Evolutionary conservation across 108 stramenopile species (phyloP).

Genomic region (Seminavis robusta): DNA sequence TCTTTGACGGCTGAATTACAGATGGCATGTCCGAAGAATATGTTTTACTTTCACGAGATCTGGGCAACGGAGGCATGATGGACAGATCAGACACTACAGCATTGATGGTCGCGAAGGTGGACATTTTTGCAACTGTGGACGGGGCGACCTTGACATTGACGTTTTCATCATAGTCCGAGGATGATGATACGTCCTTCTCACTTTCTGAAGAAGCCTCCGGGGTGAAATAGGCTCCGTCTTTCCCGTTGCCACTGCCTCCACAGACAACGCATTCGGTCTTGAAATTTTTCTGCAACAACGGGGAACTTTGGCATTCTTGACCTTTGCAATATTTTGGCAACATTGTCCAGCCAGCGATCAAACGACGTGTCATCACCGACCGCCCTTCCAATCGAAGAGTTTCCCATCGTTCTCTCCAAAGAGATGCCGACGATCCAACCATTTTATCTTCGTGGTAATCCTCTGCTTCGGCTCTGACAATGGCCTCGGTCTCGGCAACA

Average conservation of each 20-base stretch:
- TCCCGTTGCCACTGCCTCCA: slow-evolving; percentile 44
- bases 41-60: no score
- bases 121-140: no score
- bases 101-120: no score
- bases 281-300: slow-evolving; percentile 26
- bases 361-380: slow-evolving; percentile 33
- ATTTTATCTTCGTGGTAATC: slow-evolving; percentile 20
- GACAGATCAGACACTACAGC: no score
- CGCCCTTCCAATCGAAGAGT: slow-evolving; percentile 35
- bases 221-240: slow-evolving; percentile 37
- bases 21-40: no score
- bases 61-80: no score
- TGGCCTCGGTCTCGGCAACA: slow-evolving; percentile 30
- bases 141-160: no score
- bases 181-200: neutral
- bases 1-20: no score
- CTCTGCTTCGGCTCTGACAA: slow-evolving; percentile 15
- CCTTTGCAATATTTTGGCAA: slow-evolving; percentile 36
- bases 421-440: slow-evolving; percentile 1
- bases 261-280: slow-evolving; percentile 51
- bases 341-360: slow-evolving; percentile 34
- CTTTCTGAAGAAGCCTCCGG: no score
- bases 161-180: no score
- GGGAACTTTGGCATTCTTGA: slow-evolving; percentile 26
- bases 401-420: slow-evolving; percentile 36